Evolutionary conservation across 1,284 basidiomycete species (phyloP), one percentile per base, ranked within the genome.

Genomic region (Pseudozyma hubeiensis): DNA sequence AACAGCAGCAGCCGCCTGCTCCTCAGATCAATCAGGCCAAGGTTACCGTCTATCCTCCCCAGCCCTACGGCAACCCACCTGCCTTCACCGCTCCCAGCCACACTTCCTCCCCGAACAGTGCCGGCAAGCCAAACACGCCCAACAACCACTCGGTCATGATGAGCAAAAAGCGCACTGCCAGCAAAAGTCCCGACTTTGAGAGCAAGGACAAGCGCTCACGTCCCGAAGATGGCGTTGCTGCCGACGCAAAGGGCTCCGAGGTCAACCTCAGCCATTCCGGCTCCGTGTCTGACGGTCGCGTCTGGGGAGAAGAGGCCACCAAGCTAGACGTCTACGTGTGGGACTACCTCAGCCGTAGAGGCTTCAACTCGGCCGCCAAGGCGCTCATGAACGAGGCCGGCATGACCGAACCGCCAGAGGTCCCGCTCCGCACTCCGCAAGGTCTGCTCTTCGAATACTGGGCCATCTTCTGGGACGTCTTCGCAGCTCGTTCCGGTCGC

Each of bases 391-490:
- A 64, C 61, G 82, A 84, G 45, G 75, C 78, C 1, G 67, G 77
- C 8, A 73, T 84, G 73, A 64, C 78, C 0, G 81, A 78, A 31
- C 64, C 78, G 10, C 82, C 82, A 30, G 77, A 80, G 34, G 79
- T 84, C 10, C 80, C 82, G 3, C 63, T 83, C 24, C 67, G 66
- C 35, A 81, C 81, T 35, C 79, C 79, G 0, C 76, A 80, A 37
- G 82, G 82, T 19, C 66, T 84, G 5, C 64, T 84, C 6, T 82
- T 77, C 58, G 82, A 84, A 62, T 84, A 84, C 59, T 84, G 82
- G 82, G 74, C 75, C 54, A 78, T 84, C 50, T 84, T 84, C 46
- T 84, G 82, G 82, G 82, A 84, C 46, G 76, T 82, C 17, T 84
- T 84, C 58, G 75, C 78, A 1, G 75, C 81, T 19, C 70, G 81